Evolutionary conservation across 2,329 filamentous ascomycete species (phyloP).

Genomic region (Intubia oerlemansii): DNA sequence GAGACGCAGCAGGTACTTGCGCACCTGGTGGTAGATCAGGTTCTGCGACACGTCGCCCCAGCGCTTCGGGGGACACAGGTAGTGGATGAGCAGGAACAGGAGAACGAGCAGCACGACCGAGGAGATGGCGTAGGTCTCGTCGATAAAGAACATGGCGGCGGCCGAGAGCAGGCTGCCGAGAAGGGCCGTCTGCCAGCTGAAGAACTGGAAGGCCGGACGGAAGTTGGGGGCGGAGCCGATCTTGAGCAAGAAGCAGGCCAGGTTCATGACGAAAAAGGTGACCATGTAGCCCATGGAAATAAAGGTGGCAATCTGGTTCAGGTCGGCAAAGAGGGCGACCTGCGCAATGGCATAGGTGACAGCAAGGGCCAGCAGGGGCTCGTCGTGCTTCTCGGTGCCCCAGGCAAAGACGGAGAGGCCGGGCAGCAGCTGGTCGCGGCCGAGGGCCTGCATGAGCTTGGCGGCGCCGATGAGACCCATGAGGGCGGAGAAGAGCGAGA

Average conservation of each 20-base stretch:
- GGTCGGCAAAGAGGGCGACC: constrained; percentile 57
- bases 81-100: constrained; percentile 73
- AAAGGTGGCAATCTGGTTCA: constrained; percentile 76
- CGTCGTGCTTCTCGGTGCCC: constrained; percentile 49
- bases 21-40: constrained; percentile 67
- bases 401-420: constrained; percentile 54
- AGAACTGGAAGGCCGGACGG: constrained; percentile 71
- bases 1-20: constrained; percentile 69
- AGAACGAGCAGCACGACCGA: constrained; percentile 53
- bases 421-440: constrained; percentile 57
- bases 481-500: constrained; percentile 63
- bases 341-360: constrained; percentile 59
- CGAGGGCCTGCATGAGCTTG: constrained; percentile 67
- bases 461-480: constrained; percentile 77
- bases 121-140: constrained; percentile 56
- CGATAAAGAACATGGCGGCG: constrained; percentile 75
- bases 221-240: constrained; percentile 81
- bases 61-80: constrained; percentile 62
- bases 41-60: constrained; percentile 87
- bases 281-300: constrained; percentile 78
- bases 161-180: constrained; percentile 56
- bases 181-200: constrained; percentile 67
- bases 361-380: constrained; percentile 56
- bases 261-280: constrained; percentile 76
- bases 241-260: constrained; percentile 72